These are phyloP conservation scores for Allium sativum DNA, from an alignment of 106 monocot genomes.

Conservation along the genomic window DNA sequence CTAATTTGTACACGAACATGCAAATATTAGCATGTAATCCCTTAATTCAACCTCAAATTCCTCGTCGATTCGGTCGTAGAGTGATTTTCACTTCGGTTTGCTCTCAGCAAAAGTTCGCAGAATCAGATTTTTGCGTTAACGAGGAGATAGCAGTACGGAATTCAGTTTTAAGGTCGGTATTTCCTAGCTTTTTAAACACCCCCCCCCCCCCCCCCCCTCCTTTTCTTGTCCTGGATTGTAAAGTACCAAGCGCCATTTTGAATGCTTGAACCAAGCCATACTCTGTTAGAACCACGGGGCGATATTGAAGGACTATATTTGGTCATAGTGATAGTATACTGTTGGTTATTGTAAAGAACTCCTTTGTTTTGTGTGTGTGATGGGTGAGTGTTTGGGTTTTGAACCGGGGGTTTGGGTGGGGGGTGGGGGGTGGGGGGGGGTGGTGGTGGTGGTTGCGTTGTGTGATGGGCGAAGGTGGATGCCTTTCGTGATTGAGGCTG, in stretches of 20 bases:
- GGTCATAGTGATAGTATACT: neutral
- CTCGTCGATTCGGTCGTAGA: conserved; percentile 28
- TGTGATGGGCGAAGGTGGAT: too few species aligned
- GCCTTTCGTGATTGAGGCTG: too few species aligned
- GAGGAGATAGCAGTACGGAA: neutral
- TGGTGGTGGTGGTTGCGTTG: too few species aligned
- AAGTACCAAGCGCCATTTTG: neutral
- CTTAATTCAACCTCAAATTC: conserved; percentile 4
- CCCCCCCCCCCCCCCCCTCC: too few species aligned
- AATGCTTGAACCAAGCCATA: neutral
- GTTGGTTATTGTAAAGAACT: neutral
- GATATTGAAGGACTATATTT: neutral
- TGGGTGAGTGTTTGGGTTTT: too few species aligned
- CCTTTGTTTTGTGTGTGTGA: too few species aligned
- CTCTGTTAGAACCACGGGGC: neutral
- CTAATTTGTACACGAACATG: conserved; percentile 6
- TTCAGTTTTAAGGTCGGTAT: neutral
- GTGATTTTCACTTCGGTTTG: conserved; percentile 28
- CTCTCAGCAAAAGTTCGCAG: neutral
- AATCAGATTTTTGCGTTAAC: neutral
- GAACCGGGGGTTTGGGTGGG: too few species aligned
- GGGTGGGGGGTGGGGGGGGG: too few species aligned
- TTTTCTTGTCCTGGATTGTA: neutral
- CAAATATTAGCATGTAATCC: conserved; percentile 22
- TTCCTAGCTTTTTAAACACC: neutral